Evolutionary conservation across 768 basidiomycete genomes (phyloP).

Genomic region (Phaeotremella fagi): DNA sequence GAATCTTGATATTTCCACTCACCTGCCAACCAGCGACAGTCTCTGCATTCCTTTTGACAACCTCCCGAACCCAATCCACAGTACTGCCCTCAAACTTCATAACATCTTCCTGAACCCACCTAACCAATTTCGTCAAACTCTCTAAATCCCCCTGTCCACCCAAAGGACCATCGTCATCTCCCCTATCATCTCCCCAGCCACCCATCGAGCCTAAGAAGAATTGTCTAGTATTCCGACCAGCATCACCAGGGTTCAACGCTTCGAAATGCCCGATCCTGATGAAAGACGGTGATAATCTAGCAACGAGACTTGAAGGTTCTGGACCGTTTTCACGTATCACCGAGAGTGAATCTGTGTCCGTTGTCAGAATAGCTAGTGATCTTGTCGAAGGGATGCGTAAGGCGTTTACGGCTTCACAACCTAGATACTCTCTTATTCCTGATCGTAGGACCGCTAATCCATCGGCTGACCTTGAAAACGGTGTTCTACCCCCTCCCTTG

Average conservation of each 20-base stretch:
- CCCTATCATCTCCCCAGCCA: slow-evolving; percentile 50
- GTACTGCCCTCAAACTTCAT: slow-evolving; percentile 19
- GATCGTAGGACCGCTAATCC: slow-evolving; percentile 93
- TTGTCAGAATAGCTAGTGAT: slow-evolving; percentile 65
- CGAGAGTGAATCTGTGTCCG: slow-evolving; percentile 62
- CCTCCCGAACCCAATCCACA: slow-evolving; percentile 63
- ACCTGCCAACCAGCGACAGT: slow-evolving; percentile 97
- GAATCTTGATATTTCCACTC: neutral
- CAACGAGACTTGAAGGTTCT: slow-evolving; percentile 65
- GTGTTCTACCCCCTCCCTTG: slow-evolving; percentile 90
- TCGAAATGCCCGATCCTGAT: slow-evolving; percentile 88
- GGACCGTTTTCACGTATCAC: slow-evolving; percentile 68
- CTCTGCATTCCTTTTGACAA: slow-evolving; percentile 73
- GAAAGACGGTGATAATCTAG: slow-evolving; percentile 82
- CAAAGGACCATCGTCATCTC: slow-evolving; percentile 36
- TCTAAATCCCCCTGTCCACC: slow-evolving; percentile 63
- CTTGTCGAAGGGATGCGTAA: slow-evolving; percentile 81
- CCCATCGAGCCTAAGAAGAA: slow-evolving; percentile 66
- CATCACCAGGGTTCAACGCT: slow-evolving; percentile 61
- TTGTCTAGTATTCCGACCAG: slow-evolving; percentile 14
- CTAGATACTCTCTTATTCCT: slow-evolving; percentile 87
- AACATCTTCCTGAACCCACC: slow-evolving; percentile 67
- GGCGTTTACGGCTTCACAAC: slow-evolving; percentile 82
- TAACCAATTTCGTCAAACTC: slow-evolving; percentile 65
- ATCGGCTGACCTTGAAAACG: slow-evolving; percentile 86